These are phyloP conservation scores for Aspergillus flavus DNA, from an alignment of 2,329 filamentous ascomycete genomes.

Conservation along the genomic window DNA sequence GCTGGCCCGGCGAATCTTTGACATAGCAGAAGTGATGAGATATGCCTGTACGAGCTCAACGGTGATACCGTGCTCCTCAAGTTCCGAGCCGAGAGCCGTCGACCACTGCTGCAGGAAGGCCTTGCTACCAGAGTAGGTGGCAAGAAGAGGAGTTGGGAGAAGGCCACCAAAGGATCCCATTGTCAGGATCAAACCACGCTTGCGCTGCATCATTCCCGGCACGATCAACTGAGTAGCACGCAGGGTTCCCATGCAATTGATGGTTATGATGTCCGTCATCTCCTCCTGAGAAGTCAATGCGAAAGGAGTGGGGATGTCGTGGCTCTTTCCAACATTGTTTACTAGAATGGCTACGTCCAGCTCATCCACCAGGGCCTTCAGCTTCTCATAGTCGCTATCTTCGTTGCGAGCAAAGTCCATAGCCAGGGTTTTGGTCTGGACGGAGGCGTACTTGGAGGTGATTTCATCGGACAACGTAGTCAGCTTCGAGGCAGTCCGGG, in stretches of 20 bases:
- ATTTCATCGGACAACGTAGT: conserved; percentile 76
- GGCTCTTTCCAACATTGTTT: conserved; percentile 96
- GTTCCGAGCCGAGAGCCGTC: conserved; percentile 78
- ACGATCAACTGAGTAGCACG: conserved; percentile 83
- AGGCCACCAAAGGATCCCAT: conserved; percentile 97
- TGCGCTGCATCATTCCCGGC: conserved; percentile 80
- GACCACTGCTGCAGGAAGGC: conserved; percentile 98
- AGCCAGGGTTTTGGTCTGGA: conserved; percentile 75
- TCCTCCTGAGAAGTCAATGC: conserved; percentile 76
- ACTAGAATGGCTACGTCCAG: conserved; percentile 85
- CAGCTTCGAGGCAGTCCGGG: conserved; percentile 92
- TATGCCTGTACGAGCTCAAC: conserved; percentile 93
- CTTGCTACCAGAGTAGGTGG: conserved; percentile 97
- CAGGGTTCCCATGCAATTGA: conserved; percentile 92
- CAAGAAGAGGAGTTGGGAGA: conserved; percentile 86
- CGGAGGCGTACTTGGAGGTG: conserved; percentile 63
- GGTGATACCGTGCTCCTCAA: conserved; percentile 77
- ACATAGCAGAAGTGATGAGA: conserved; percentile 94
- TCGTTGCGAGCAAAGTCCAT: conserved; percentile 90
- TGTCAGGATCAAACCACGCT: conserved; percentile 85
- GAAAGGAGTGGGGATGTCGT: conserved; percentile 90
- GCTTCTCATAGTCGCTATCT: conserved; percentile 75
- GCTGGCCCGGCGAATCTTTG: conserved; percentile 82
- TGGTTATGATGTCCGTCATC: conserved; percentile 85
- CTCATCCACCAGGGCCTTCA: conserved; percentile 68